A percentile compares a stretch with the other conserved stretches of the same genome.
phyloP scores from a whole-genome alignment of 805 yeast species.

The Metschnikowia noctiluminum region DNA sequence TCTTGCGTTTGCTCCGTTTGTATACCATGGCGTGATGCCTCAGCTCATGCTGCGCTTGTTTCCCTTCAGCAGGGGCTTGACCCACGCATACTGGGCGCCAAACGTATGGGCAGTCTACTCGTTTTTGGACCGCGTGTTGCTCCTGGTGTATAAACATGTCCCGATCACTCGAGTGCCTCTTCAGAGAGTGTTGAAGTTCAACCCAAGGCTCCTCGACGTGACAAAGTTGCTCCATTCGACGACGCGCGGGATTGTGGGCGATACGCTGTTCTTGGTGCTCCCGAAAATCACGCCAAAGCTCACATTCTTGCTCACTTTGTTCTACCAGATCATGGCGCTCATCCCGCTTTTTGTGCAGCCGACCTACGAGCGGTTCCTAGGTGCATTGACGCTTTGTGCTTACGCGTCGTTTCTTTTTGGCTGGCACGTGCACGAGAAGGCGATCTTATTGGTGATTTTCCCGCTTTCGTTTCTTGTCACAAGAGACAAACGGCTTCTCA shows the following conservation, averaged over 20 bases:
- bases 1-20: constrained; percentile 77
- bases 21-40: constrained; percentile 56
- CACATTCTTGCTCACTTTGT: constrained; percentile 78
- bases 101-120: constrained; percentile 96
- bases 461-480: constrained; percentile 80
- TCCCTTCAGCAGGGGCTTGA: constrained; percentile 91
- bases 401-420: constrained; percentile 91
- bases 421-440: constrained; percentile 99
- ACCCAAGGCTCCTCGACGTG: constrained; percentile 40
- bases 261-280: constrained; percentile 73
- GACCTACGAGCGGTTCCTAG: constrained; percentile 72
- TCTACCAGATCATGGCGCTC: constrained; percentile 76
- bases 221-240: constrained; percentile 28
- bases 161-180: constrained; percentile 32
- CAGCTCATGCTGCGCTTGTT: constrained; percentile 69
- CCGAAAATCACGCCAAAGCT: constrained; percentile 77
- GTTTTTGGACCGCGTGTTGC: constrained; percentile 67
- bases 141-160: constrained; percentile 40
- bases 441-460: constrained; percentile 81
- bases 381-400: constrained; percentile 84
- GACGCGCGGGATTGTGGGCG: constrained; percentile 91
- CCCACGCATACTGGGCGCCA: constrained; percentile 99
- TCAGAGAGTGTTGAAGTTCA: constrained; percentile 39
- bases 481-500: constrained; percentile 66
- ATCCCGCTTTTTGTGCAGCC: constrained; percentile 70